Conservation (phyloP, 2,329 filamentous ascomycete genomes). For the Cladosporium sp. region DNA sequence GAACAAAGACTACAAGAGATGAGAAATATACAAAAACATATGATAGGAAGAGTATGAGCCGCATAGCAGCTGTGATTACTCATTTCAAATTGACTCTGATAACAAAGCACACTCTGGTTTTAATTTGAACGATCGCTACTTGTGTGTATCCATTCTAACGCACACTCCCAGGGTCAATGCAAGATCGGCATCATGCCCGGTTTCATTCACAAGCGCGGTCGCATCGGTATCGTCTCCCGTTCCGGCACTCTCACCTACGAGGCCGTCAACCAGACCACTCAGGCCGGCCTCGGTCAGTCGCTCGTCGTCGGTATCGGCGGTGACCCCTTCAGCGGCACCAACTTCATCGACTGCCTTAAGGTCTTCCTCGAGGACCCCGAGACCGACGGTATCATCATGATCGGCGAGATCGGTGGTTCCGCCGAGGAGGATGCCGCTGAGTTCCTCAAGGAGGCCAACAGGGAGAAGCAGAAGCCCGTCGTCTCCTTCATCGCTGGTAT, state of each 20-base stretch:
- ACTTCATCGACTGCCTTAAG: conserved; percentile 98
- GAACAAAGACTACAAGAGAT: conserved; percentile 25
- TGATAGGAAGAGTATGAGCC: conserved; percentile 43
- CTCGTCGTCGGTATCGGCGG: conserved; percentile 97
- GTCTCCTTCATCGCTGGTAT: conserved; percentile 99
- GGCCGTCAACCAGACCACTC: conserved; percentile 98
- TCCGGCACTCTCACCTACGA: conserved; percentile 99
- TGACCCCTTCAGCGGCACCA: conserved; percentile 98
- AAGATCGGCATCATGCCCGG: conserved; percentile 99
- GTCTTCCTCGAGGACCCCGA: conserved; percentile 95
- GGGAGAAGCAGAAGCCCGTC: conserved; percentile 81
- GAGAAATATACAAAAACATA: conserved; percentile 31
- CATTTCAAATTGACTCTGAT: conserved; percentile 17
- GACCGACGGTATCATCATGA: conserved; percentile 99
- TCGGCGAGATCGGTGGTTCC: conserved; percentile 96
- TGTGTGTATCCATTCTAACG: conserved; percentile 10
- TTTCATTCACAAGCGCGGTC: conserved; percentile 99
- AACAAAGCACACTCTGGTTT: background rate
- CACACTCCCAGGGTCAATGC: conserved; percentile 73
- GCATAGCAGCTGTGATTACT: conserved; percentile 35
- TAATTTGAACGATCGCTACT: background rate
- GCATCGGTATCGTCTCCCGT: conserved; percentile 96
- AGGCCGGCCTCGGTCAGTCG: conserved; percentile 93
- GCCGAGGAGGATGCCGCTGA: conserved; percentile 98
- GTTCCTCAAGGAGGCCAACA: conserved; percentile 91